Evolutionary conservation across 163 green algal genomes (phyloP).

Genomic region (Chloroidium sp.): DNA sequence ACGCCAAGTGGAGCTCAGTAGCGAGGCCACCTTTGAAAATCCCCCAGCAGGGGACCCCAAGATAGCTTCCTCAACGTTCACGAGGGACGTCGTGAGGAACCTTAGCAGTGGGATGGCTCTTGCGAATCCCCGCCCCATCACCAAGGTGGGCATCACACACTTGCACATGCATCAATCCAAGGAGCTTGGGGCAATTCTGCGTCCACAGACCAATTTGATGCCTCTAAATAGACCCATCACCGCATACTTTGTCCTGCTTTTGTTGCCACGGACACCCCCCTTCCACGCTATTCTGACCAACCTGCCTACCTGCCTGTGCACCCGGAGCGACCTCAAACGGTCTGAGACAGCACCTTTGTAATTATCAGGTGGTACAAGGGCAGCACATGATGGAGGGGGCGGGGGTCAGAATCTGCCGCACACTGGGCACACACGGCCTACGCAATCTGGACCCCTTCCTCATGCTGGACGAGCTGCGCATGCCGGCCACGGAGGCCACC

Average conservation of each 20-base stretch:
- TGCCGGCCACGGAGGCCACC: conserved; percentile 45
- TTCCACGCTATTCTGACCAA: background rate
- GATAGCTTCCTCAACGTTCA: background rate
- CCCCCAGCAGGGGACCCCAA: background rate
- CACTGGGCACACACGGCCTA: conserved; percentile 48
- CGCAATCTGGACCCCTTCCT: conserved; percentile 77
- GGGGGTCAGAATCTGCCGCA: conserved; percentile 68
- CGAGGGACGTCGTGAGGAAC: background rate
- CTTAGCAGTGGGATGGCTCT: background rate
- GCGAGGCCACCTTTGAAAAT: background rate
- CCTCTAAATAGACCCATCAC: too few relatives aligned
- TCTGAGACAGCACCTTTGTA: background rate
- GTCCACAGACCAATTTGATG: too few relatives aligned
- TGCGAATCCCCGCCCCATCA: background rate
- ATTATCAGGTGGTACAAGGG: conserved; percentile 54
- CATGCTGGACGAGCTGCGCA: conserved; percentile 74
- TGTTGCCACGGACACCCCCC: too few relatives aligned
- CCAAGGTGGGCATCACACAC: background rate
- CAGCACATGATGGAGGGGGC: conserved; percentile 62
- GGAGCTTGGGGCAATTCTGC: too few relatives aligned
- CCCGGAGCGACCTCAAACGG: background rate
- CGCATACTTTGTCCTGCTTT: too few relatives aligned
- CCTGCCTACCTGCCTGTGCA: background rate
- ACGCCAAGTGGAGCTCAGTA: background rate
- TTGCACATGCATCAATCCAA: too few relatives aligned